phyloP scores from a whole-genome alignment of 352 stramenopile genomes.

The Globisporangium mamillatum region DNA sequence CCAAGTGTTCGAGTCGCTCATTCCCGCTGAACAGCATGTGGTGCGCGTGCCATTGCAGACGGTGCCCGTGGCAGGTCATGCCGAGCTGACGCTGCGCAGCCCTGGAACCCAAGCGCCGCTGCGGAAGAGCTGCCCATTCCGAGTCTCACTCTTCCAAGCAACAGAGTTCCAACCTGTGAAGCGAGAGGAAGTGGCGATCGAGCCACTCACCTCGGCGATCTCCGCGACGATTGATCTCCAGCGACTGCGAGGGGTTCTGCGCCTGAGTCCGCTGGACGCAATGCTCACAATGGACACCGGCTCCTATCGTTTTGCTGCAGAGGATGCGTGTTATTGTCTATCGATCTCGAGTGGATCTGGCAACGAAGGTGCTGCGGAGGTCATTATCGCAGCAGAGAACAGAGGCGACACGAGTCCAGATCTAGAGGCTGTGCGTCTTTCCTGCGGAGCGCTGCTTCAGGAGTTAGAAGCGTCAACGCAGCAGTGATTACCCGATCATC shows the following conservation, averaged over 20 bases:
- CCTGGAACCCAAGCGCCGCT: slow-evolving; percentile 61
- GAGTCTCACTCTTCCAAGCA: slow-evolving; percentile 42
- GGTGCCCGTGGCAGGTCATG: slow-evolving; percentile 21
- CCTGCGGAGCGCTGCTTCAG: slow-evolving; percentile 8
- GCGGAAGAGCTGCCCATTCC: slow-evolving; percentile 41
- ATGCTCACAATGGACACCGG: slow-evolving; percentile 42
- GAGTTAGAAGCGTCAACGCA: slow-evolving; percentile 10
- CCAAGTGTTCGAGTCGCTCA: slow-evolving; percentile 24
- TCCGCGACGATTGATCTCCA: slow-evolving; percentile 34
- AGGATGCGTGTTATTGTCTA: slow-evolving; percentile 36
- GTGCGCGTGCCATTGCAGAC: slow-evolving; percentile 29
- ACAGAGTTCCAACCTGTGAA: slow-evolving; percentile 30
- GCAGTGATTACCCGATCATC: not conserved
- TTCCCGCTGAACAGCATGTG: slow-evolving; percentile 21
- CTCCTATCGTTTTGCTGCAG: slow-evolving; percentile 40
- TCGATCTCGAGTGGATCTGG: slow-evolving; percentile 19
- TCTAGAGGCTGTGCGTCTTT: not conserved
- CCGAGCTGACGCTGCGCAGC: slow-evolving; percentile 45
- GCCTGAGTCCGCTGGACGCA: slow-evolving; percentile 54
- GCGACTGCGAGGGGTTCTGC: slow-evolving; percentile 42
- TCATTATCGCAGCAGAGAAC: slow-evolving; percentile 3
- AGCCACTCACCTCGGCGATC: slow-evolving; percentile 13
- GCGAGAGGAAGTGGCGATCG: slow-evolving; percentile 18
- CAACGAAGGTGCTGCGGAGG: not conserved
- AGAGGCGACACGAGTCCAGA: not conserved